These are phyloP conservation scores for Trichomonas tenax DNA, from an alignment of 208 protist species.

Conservation along the genomic window DNA sequence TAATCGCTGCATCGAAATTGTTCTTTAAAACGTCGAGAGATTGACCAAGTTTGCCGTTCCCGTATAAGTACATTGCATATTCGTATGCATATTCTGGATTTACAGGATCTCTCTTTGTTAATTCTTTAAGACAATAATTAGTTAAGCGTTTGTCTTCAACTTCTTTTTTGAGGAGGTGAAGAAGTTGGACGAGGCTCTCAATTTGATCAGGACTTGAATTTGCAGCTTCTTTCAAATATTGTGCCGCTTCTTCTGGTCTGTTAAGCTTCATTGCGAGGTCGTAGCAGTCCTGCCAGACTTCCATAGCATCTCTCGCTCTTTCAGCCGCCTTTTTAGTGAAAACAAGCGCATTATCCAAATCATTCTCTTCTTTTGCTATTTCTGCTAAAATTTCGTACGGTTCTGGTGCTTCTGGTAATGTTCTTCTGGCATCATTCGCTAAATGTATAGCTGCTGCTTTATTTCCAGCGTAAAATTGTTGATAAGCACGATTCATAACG, in stretches of 20 bases:
- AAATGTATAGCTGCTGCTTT: background rate
- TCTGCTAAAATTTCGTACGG: background rate
- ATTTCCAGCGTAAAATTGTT: background rate
- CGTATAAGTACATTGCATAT: background rate
- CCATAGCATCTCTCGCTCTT: background rate
- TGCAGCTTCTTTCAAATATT: background rate
- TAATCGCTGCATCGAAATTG: background rate
- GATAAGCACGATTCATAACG: background rate
- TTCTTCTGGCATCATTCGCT: background rate
- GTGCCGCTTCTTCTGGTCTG: background rate
- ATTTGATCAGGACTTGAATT: background rate
- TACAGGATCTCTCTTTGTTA: background rate
- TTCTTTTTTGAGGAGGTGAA: background rate
- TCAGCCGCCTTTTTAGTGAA: background rate
- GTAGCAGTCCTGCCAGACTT: background rate
- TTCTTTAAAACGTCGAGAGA: background rate
- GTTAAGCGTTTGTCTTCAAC: background rate
- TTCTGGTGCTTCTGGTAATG: background rate
- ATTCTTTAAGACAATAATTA: background rate
- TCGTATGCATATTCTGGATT: background rate
- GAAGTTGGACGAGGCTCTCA: background rate
- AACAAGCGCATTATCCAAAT: background rate
- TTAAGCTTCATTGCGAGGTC: background rate
- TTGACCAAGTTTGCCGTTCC: background rate
- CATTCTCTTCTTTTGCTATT: background rate